Conservation (phyloP, 1,139 yeast genomes). For the Sugiyamaella xylanicola region DNA sequence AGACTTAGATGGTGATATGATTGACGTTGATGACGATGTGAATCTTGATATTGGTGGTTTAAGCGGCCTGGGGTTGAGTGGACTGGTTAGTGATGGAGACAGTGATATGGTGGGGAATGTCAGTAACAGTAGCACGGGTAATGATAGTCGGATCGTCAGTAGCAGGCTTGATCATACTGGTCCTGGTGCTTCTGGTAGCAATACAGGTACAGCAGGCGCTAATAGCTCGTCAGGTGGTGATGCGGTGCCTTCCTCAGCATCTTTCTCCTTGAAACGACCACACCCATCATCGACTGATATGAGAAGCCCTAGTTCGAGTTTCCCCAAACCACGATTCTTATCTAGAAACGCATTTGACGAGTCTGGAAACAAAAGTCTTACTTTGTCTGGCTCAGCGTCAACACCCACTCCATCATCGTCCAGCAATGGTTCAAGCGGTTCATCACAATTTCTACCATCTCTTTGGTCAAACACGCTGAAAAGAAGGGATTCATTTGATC, state of each 20-base stretch:
- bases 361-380: not conserved
- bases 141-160: not conserved
- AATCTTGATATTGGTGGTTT: not conserved
- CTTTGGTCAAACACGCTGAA: slow-evolving; percentile 19
- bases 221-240: too few relatives aligned
- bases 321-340: slow-evolving; percentile 21
- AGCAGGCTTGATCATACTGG: not conserved
- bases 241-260: slow-evolving; percentile 11
- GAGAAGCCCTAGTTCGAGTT: slow-evolving; percentile 11
- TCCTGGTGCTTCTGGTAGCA: not conserved
- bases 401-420: slow-evolving; percentile 3
- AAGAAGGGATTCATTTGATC: slow-evolving; percentile 28
- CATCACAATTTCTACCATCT: slow-evolving; percentile 15
- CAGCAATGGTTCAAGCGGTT: not conserved
- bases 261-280: slow-evolving; percentile 22
- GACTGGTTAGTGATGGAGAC: not conserved
- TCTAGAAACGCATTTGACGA: slow-evolving; percentile 31
- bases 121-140: not conserved
- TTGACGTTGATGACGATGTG: slow-evolving; percentile 10
- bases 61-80: not conserved
- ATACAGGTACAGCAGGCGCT: not conserved
- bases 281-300: slow-evolving; percentile 19
- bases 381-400: slow-evolving; percentile 23
- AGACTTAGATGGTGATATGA: slow-evolving; percentile 14
- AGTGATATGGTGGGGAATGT: not conserved